These are phyloP conservation scores for Aspergillus asperescens DNA, from an alignment of 495 filamentous ascomycete genomes.

Conservation along the genomic window DNA sequence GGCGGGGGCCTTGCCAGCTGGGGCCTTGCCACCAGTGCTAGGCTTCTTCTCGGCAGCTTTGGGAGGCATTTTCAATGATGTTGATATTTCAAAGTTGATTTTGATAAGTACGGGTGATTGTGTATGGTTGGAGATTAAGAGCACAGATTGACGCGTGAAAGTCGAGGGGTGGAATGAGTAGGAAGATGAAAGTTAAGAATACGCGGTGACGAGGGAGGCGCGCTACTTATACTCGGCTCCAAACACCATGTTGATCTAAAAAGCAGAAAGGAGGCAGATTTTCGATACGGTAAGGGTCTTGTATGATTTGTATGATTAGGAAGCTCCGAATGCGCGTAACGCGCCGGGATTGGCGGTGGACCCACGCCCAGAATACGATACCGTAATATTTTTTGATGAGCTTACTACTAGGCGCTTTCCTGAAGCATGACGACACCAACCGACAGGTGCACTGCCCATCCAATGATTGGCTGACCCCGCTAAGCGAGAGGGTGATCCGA, in stretches of 20 bases:
- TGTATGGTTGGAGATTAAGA: slow-evolving; percentile 19
- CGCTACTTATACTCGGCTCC: slow-evolving; percentile 49
- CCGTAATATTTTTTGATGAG: slow-evolving; percentile 17
- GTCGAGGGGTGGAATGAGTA: slow-evolving; percentile 35
- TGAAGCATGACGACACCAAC: slow-evolving; percentile 18
- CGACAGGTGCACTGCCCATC: slow-evolving; percentile 22
- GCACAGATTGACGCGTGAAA: slow-evolving; percentile 32
- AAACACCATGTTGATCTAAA: slow-evolving; percentile 43
- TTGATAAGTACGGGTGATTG: slow-evolving; percentile 10
- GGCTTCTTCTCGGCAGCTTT: slow-evolving; percentile 97
- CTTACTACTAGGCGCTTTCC: slow-evolving; percentile 32
- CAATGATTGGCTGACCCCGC: slow-evolving; percentile 38
- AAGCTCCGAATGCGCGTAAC: slow-evolving; percentile 24
- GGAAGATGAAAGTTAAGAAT: slow-evolving; percentile 31
- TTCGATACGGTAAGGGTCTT: slow-evolving; percentile 41
- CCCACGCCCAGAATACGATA: slow-evolving; percentile 25
- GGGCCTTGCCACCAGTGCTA: slow-evolving; percentile 93
- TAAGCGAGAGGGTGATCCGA: slow-evolving; percentile 52
- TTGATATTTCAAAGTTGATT: slow-evolving; percentile 15
- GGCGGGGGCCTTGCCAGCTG: slow-evolving; percentile 77
- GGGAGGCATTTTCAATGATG: slow-evolving; percentile 74
- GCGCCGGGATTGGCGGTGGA: slow-evolving; percentile 11
- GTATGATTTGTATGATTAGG: slow-evolving; percentile 52
- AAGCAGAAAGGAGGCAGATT: slow-evolving; percentile 42
- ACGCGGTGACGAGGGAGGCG: slow-evolving; percentile 44